phyloP scores from a whole-genome alignment of 2,329 filamentous ascomycete species.

The Nectriaceae sp. region DNA sequence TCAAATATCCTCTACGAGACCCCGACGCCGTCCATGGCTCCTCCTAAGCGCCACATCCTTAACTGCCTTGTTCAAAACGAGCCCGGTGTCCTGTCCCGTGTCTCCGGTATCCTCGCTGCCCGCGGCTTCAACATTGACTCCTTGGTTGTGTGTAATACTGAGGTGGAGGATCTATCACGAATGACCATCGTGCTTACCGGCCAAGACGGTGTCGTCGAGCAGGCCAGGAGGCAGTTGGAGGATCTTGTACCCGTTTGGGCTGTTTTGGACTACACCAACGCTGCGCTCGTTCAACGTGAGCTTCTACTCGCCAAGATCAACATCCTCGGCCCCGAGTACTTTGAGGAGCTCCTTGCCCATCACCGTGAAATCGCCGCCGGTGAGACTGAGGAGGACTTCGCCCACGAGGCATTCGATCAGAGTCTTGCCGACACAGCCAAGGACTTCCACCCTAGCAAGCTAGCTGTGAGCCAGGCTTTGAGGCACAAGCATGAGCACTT shows the following conservation, averaged over 20 bases:
- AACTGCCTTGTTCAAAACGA: slow-evolving; percentile 99
- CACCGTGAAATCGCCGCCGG: slow-evolving; percentile 80
- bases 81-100: slow-evolving; percentile 92
- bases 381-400: slow-evolving; percentile 48
- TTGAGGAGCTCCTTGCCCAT: slow-evolving; percentile 93
- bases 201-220: slow-evolving; percentile 96
- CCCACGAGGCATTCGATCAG: slow-evolving; percentile 36
- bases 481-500: slow-evolving; percentile 97
- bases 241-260: slow-evolving; percentile 98
- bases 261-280: slow-evolving; percentile 91
- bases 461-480: slow-evolving; percentile 85
- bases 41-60: slow-evolving; percentile 91
- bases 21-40: slow-evolving; percentile 77
- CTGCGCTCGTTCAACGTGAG: slow-evolving; percentile 93
- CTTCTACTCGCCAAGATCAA: slow-evolving; percentile 94
- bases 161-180: slow-evolving; percentile 92
- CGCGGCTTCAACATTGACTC: slow-evolving; percentile 99
- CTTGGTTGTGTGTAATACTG: slow-evolving; percentile 95
- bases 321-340: slow-evolving; percentile 95
- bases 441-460: slow-evolving; percentile 88
- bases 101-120: slow-evolving; percentile 93
- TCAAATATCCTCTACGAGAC: slow-evolving; percentile 99
- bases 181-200: slow-evolving; percentile 99
- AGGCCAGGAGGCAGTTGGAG: slow-evolving; percentile 91
- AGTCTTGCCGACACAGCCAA: slow-evolving; percentile 50